Conservation (phyloP, 169 alveolate species). For the Cryptosporidium parvum region DNA sequence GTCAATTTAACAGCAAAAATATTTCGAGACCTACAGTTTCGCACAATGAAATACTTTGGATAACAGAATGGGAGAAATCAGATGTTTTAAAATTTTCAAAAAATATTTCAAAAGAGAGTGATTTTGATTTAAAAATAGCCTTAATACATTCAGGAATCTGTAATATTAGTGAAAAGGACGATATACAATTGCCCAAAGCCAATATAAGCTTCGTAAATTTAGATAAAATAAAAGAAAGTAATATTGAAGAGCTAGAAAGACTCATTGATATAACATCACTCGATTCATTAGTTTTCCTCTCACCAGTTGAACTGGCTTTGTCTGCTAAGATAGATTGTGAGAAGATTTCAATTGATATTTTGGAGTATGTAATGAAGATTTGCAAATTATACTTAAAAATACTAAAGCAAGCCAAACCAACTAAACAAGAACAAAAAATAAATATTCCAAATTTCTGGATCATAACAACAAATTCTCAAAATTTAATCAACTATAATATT, state of each 20-base stretch:
- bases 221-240: background rate
- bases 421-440: background rate
- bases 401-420: background rate
- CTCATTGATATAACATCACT: background rate
- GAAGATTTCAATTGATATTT: slow-evolving; percentile 25
- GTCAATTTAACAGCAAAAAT: background rate
- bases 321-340: background rate
- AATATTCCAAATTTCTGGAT: slow-evolving; percentile 56
- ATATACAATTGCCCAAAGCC: background rate
- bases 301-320: slow-evolving; percentile 14
- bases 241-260: slow-evolving; percentile 1
- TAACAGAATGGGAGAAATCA: slow-evolving; percentile 15
- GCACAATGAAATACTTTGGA: slow-evolving; percentile 45
- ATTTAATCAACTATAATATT: background rate
- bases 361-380: slow-evolving; percentile 20
- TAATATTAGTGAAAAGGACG: background rate
- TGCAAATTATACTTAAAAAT: slow-evolving; percentile 1
- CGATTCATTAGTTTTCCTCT: slow-evolving; percentile 12
- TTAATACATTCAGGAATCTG: slow-evolving; percentile 1
- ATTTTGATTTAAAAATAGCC: background rate
- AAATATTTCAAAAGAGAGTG: background rate
- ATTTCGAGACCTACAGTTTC: background rate
- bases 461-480: slow-evolving; percentile 35
- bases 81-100: background rate
- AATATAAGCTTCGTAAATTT: background rate